Evolutionary conservation across 176 grass and related monocot genomes (phyloP), one percentile per base, ranked within the genome.

Genomic region (Eragrostis nindensis): DNA sequence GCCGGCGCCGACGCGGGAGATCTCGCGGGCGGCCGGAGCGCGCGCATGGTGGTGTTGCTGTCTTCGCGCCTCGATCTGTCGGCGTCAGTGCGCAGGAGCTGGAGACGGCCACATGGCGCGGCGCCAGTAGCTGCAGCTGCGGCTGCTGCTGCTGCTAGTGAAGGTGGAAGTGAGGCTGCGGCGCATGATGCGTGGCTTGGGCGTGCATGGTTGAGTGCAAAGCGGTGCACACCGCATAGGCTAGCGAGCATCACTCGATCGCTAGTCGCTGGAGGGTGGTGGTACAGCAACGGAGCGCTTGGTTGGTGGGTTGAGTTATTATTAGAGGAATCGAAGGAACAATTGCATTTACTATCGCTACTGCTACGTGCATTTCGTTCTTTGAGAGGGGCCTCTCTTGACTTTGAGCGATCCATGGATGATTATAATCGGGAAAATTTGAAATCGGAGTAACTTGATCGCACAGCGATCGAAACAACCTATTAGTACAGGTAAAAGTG

Each of bases 1-100:
- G 74, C 61, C 3, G 75, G 88, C 11, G 77, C 27, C 25, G 79
- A 22, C 46, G 77, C 71, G 62, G 71, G 69, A 41, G 53, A 70
- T 39, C 52, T 18, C 60, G 89, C 15, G 69, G 53, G 10, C 25
- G 61, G 39, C 45, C 77, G 63, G 1, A 11, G 64, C 38, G 54
- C 26, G 55, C 77, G 82, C 87, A 85, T 85, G 55, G 64, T 27
- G 71, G 45, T 19, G 45, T 17, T 6, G 46, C 14, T 36, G 62
- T 11, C 38, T 29, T 2, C 2, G 4, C 24, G 1, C 74, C 7
- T 19, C 3, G 42, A 17, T 27, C 12, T 38, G 26, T 1, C 60
- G 12, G 0, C 45, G 14, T 89, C 71, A 89, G 65, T 69, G 65
- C 32, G 71, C 76, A 2, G 73, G 17, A 64, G 39, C 44, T 1